These are phyloP conservation scores for Podospora anserina DNA, from an alignment of 495 filamentous ascomycete genomes.

Conservation along the genomic window DNA sequence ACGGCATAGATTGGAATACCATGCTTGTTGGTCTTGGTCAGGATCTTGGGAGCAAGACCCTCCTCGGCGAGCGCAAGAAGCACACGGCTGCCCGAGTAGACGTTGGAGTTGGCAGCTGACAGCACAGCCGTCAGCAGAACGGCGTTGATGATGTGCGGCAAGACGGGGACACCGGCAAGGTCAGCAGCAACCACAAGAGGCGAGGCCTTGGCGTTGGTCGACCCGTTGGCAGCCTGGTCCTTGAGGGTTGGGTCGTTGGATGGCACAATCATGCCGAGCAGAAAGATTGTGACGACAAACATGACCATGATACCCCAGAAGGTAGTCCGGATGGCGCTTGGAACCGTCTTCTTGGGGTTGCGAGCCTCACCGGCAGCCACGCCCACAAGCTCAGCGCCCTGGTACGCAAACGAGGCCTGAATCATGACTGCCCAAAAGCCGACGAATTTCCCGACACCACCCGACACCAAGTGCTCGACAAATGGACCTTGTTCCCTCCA, in stretches of 20 bases:
- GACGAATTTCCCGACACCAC: constrained; percentile 44
- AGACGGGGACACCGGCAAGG: constrained; percentile 59
- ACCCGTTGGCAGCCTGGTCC: constrained; percentile 34
- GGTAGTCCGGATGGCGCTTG: constrained; percentile 48
- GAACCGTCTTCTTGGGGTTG: constrained; percentile 57
- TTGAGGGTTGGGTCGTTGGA: constrained; percentile 47
- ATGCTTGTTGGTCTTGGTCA: constrained; percentile 35
- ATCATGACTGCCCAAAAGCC: constrained; percentile 48
- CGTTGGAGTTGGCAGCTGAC: constrained; percentile 54
- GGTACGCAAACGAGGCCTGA: constrained; percentile 47
- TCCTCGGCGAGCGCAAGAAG: constrained; percentile 61
- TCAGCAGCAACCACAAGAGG: constrained; percentile 68
- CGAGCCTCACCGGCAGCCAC: constrained; percentile 65
- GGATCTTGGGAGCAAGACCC: constrained; percentile 55
- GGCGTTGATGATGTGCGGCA: constrained; percentile 69
- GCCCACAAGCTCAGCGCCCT: constrained; percentile 60
- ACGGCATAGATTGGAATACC: constrained; percentile 47
- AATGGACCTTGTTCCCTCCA: constrained; percentile 71
- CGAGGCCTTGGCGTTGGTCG: constrained; percentile 56
- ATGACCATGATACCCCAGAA: constrained; percentile 63
- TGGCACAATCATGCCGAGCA: constrained; percentile 65
- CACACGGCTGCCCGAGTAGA: constrained; percentile 62
- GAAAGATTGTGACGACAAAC: constrained; percentile 64
- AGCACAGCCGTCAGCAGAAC: constrained; percentile 63
- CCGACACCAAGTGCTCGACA: constrained; percentile 49